Base-by-base conservation (phyloP, 495 filamentous ascomycete genomes). In the Xylaria intraflava region DNA sequence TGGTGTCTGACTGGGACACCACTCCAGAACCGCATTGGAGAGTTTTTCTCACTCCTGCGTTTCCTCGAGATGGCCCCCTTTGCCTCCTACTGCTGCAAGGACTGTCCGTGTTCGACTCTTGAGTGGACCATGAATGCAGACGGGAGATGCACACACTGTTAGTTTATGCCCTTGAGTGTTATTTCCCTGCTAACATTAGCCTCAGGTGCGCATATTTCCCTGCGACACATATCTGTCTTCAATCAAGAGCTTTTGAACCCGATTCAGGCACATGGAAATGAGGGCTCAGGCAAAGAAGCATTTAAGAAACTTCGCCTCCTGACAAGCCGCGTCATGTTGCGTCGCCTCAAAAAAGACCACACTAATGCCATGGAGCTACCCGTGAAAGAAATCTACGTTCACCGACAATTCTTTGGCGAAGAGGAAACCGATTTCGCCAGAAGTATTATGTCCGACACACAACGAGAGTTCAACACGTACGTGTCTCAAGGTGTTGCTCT, bases 1-100 rank as follows among this genome's bases (percentile, higher is more conserved):
- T 96, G 93, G 87, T 98, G 93, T 62, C 79, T 97, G 26, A 92
- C 87, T 43, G 93, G 93, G 4, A 98, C 93, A 3, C 93, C 93
- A 0, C 81, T 97, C 9, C 93, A 96, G 62, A 96, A 96, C 65
- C 86, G 93, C 29, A 96, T 97, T 60, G 93, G 92, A 49, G 93
- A 98, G 62, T 93, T 97, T 71, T 96, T 96, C 65, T 96, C 93
- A 3, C 77, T 97, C 3, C 73, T 98, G 29, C 85, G 91, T 2
- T 98, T 98, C 65, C 77, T 98, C 27, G 83, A 91, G 67, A 77
- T 95, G 38, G 76, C 75, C 8, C 93, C 93, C 3, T 96, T 95
- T 66, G 86, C 92, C 2, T 88, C 84, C 67, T 96, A 98, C 67
- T 87, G 94, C 60, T 98, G 93, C 77, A 89, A 87, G 61, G 68